These are phyloP conservation scores for Phytophthora crassamura DNA, from an alignment of 352 stramenopile genomes.

Conservation along the genomic window DNA sequence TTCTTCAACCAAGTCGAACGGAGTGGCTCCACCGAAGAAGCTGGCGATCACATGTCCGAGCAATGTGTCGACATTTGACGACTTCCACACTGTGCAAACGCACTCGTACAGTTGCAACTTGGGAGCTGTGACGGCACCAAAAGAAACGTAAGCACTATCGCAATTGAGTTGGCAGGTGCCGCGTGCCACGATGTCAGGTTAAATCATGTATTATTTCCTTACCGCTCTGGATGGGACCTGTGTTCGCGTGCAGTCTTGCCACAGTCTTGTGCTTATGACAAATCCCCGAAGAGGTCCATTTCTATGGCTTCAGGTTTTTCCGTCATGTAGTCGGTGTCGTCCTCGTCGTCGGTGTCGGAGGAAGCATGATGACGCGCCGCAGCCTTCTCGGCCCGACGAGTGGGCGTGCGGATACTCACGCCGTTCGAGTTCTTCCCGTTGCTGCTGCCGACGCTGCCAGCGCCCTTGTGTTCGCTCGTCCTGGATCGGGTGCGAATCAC, in stretches of 20 bases:
- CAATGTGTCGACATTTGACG: too few relatives aligned
- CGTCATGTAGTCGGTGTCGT: conserved; percentile 60
- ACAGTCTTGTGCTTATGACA: conserved; percentile 28
- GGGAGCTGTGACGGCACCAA: too few relatives aligned
- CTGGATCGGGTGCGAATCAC: conserved; percentile 82
- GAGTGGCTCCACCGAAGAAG: too few relatives aligned
- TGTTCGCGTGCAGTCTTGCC: not conserved
- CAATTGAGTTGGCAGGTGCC: too few relatives aligned
- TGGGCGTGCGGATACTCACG: conserved; percentile 65
- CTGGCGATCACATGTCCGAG: too few relatives aligned
- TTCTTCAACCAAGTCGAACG: too few relatives aligned
- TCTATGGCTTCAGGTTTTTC: conserved; percentile 49
- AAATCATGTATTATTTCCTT: conserved; percentile 8
- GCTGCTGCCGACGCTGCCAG: conserved; percentile 59
- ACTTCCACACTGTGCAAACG: too few relatives aligned
- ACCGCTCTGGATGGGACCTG: not conserved
- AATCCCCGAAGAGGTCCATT: conserved; percentile 53
- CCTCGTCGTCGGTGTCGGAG: conserved; percentile 81
- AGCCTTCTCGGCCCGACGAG: conserved; percentile 28
- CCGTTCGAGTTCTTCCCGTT: conserved; percentile 54
- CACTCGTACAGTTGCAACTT: too few relatives aligned
- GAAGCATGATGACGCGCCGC: conserved; percentile 38
- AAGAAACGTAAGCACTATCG: too few relatives aligned
- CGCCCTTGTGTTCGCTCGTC: conserved; percentile 59
- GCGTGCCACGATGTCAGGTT: conserved; percentile 4